Evolutionary conservation across 2,329 filamentous ascomycete species (phyloP).

Genomic region (Penicillium sp.): DNA sequence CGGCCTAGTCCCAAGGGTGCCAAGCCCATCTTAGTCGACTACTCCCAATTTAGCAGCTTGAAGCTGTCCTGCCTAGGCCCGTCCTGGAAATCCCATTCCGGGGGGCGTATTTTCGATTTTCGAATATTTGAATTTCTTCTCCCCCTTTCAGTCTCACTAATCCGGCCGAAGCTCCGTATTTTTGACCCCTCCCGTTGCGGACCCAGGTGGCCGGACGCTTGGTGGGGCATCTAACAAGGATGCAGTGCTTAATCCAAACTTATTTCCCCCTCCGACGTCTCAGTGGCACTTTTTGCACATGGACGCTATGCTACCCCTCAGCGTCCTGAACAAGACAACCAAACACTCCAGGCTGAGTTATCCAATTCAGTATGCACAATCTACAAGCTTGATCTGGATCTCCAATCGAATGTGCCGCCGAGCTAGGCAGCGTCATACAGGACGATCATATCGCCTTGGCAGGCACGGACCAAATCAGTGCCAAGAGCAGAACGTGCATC

Average conservation of each 20-base stretch:
- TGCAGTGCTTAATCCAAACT: conserved; percentile 26
- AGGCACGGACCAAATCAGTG: conserved; percentile 13
- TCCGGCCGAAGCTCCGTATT: background rate
- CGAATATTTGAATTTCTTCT: background rate
- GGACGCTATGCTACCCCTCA: background rate
- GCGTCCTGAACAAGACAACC: background rate
- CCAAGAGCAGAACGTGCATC: background rate
- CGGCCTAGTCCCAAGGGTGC: too few species aligned
- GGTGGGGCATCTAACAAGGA: conserved; percentile 23
- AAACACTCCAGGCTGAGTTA: too few species aligned
- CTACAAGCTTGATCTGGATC: background rate
- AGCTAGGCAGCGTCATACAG: background rate
- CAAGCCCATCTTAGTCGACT: too few species aligned
- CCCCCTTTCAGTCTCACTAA: background rate
- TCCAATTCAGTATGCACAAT: too few species aligned
- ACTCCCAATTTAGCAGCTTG: too few species aligned
- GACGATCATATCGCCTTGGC: conserved; percentile 9
- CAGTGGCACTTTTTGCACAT: too few species aligned
- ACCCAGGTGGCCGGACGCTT: conserved; percentile 13
- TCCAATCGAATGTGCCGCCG: too few species aligned
- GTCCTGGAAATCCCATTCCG: too few species aligned
- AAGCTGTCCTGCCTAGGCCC: too few species aligned
- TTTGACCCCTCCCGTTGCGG: background rate
- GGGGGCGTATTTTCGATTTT: too few species aligned
- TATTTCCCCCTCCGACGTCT: background rate